Evolutionary conservation across 2,329 filamentous ascomycete species (phyloP).

Genomic region (Lachnellula occidentalis): DNA sequence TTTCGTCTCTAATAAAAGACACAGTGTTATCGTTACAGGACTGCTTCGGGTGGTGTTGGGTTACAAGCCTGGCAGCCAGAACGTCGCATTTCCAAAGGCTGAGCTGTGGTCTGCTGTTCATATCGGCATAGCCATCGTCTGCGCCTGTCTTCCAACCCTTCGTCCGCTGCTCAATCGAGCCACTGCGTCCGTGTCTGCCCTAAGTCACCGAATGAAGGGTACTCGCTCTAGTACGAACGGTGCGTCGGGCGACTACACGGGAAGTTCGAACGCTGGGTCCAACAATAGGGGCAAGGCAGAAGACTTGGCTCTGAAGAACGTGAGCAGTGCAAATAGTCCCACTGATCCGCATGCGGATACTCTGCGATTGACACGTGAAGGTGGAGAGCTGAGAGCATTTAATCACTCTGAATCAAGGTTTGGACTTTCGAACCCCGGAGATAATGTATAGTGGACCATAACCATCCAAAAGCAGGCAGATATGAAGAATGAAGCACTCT

Average conservation of each 20-base stretch:
- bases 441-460: too few relatives aligned
- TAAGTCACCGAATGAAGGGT: neutral
- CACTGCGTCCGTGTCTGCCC: neutral
- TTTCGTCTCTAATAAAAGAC: neutral
- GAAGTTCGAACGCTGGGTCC: neutral
- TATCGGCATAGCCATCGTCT: slow-evolving; percentile 12
- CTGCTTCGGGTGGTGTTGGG: slow-evolving; percentile 8
- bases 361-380: neutral
- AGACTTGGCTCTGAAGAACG: neutral
- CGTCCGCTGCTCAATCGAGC: slow-evolving; percentile 5
- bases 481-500: too few relatives aligned
- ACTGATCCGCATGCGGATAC: neutral
- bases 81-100: slow-evolving; percentile 9
- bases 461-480: too few relatives aligned
- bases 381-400: neutral
- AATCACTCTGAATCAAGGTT: neutral
- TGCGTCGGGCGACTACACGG: neutral
- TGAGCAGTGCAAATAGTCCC: too few relatives aligned
- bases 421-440: too few relatives aligned
- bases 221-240: neutral
- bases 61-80: slow-evolving; percentile 9
- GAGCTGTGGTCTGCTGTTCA: slow-evolving; percentile 13
- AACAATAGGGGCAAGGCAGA: neutral
- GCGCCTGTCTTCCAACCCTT: slow-evolving; percentile 11
- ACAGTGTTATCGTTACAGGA: slow-evolving; percentile 11